Evolutionary conservation across 2,329 filamentous ascomycete species (phyloP).

Genomic region (Fusarium sp.): DNA sequence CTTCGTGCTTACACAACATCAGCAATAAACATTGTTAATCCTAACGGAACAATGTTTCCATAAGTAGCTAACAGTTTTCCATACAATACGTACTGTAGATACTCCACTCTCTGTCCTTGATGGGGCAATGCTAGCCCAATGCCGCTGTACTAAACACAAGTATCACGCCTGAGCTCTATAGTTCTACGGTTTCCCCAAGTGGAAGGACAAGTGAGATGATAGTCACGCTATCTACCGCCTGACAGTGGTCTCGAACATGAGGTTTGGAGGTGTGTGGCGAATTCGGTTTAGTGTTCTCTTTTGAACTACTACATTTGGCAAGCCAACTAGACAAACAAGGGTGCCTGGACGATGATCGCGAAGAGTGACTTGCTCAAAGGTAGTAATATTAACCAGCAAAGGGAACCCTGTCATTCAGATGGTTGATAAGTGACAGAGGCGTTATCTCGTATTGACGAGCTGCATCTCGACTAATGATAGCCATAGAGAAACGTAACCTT

Average conservation of each 20-base stretch:
- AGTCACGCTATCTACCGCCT: neutral
- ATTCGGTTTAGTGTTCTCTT: slow-evolving; percentile 10
- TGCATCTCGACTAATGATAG: slow-evolving; percentile 12
- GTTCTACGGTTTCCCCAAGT: neutral
- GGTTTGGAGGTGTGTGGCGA: neutral
- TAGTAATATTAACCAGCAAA: neutral
- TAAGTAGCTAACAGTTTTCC: too few species aligned
- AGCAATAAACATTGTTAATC: too few species aligned
- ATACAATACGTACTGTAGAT: too few species aligned
- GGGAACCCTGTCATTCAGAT: too few species aligned
- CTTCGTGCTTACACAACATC: neutral
- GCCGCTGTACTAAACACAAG: too few species aligned
- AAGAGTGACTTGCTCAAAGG: neutral
- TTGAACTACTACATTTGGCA: slow-evolving; percentile 11
- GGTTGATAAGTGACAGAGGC: neutral
- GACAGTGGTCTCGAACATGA: neutral
- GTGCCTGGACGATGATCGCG: neutral
- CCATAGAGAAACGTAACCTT: slow-evolving; percentile 23
- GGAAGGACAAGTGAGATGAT: neutral
- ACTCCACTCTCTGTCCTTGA: too few species aligned
- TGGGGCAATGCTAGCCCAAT: too few species aligned
- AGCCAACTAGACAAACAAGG: neutral
- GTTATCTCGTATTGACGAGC: neutral
- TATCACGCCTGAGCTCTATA: too few species aligned
- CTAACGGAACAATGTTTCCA: too few species aligned